These are phyloP conservation scores for Rhizoclosmatium sp. DNA, from an alignment of 192 early-diverging fungal genomes.

Conservation along the genomic window DNA sequence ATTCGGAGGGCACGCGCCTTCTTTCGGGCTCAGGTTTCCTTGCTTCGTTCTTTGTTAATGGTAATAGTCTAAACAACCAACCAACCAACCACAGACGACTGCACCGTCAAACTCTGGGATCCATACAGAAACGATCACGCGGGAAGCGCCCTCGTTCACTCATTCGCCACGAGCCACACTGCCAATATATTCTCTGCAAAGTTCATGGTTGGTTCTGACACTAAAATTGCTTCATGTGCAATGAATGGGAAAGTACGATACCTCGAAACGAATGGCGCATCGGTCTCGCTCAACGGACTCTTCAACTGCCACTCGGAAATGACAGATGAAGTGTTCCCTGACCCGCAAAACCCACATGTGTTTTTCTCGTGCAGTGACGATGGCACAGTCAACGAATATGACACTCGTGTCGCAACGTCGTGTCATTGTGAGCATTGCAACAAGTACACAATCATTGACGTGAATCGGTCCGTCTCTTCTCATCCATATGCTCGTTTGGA, in stretches of 20 bases:
- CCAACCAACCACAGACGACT: slow-evolving; percentile 13
- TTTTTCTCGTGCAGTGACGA: slow-evolving; percentile 34
- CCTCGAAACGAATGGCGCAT: neutral
- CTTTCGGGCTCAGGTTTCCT: slow-evolving; percentile 6
- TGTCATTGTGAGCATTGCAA: slow-evolving; percentile 27
- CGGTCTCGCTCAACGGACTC: slow-evolving; percentile 7
- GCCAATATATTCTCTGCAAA: slow-evolving; percentile 34
- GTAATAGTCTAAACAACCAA: neutral
- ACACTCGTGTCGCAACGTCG: slow-evolving; percentile 15
- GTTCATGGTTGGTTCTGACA: slow-evolving; percentile 19
- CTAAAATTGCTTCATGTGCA: slow-evolving; percentile 17
- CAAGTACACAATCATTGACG: slow-evolving; percentile 19
- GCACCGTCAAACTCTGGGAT: slow-evolving; percentile 28
- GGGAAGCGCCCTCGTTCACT: neutral
- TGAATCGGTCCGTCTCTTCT: slow-evolving; percentile 21
- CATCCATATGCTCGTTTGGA: slow-evolving; percentile 2
- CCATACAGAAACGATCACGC: neutral
- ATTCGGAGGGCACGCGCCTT: slow-evolving; percentile 9
- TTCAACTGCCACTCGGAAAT: slow-evolving; percentile 37
- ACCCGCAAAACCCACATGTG: slow-evolving; percentile 26
- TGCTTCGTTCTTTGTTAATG: neutral
- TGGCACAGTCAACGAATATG: slow-evolving; percentile 39
- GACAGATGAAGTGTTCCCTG: slow-evolving; percentile 29
- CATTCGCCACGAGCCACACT: slow-evolving; percentile 5
- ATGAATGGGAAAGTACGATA: slow-evolving; percentile 29